These are phyloP conservation scores for Coemansia javaensis DNA, from an alignment of 192 early-diverging fungal species.

Conservation along the genomic window DNA sequence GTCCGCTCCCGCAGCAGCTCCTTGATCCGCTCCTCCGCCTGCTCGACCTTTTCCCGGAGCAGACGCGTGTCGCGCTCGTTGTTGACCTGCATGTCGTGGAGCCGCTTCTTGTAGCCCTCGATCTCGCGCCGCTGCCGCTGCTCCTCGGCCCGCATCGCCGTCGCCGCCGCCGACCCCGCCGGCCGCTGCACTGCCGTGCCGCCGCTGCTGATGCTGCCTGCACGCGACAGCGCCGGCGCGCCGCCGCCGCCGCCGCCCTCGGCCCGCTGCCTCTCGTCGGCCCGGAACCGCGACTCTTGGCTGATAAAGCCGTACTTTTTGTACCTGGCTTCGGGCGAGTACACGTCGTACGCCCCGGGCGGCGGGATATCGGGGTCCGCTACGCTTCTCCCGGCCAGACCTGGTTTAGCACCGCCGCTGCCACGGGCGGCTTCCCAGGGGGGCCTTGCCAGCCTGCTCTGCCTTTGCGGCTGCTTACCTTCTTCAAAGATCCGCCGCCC, in stretches of 20 bases:
- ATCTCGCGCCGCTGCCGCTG: constrained; percentile 28
- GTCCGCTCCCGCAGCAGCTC: constrained; percentile 28
- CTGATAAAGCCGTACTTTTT: constrained; percentile 42
- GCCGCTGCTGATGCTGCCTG: constrained; percentile 2
- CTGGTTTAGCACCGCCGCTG: too few species aligned
- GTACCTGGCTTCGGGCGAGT: constrained; percentile 31
- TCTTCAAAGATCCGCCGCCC: constrained; percentile 35
- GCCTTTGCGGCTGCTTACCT: constrained; percentile 13
- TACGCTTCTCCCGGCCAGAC: constrained; percentile 1
- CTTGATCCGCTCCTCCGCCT: constrained; percentile 24
- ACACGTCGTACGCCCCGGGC: constrained; percentile 32
- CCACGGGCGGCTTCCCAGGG: too few species aligned
- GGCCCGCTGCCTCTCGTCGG: not conserved
- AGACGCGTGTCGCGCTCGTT: constrained; percentile 14
- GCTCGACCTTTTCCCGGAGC: constrained; percentile 15
- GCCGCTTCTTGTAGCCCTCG: constrained; percentile 16
- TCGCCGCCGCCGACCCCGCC: constrained; percentile 6
- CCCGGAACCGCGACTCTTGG: constrained; percentile 28
- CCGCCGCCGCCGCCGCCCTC: not conserved
- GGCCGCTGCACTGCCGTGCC: not conserved
- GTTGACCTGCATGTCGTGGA: constrained; percentile 15
- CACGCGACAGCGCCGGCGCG: not conserved
- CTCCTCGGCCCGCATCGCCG: constrained; percentile 28
- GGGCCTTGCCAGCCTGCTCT: not conserved
- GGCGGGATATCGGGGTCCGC: constrained; percentile 42